Base-by-base conservation (phyloP, 805 yeast species). In the Saccharomycopsis capsularis region DNA sequence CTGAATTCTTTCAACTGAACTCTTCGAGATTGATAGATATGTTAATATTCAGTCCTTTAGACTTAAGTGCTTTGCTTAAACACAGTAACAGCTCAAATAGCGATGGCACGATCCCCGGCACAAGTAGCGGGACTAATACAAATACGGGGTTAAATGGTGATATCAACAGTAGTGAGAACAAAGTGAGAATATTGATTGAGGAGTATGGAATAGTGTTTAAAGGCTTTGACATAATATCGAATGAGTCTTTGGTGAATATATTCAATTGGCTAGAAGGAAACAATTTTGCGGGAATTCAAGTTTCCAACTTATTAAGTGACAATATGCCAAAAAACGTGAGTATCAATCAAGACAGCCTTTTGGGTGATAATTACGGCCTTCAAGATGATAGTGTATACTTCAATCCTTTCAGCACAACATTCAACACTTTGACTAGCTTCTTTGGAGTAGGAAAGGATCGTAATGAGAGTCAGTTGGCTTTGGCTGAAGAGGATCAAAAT, bases 201-300 rank as follows among this genome's bases (percentile, higher is more conserved):
- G 55, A 52, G 32, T 50, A 52, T 47, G 55, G 55, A 2, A 29
- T 52, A 3, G 45, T 52, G 21, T 52, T 52, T 29, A 43, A 47
- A 30, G 55, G 55, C 11, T 52, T 50, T 48, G 47, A 46, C 40
- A 52, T 46, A 5, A 41, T 52, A 7, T 46, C 48, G 3, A 27
- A 52, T 32, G 51, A 46, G 7, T 50, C 53, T 3, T 50, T 52
- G 25, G 18, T 52, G 3, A 51, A 40, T 22, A 36, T 52, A 16
- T 52, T 42, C 37, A 42, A 46, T 32, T 52, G 55, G 55, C 38
- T 52, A 16, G 55, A 52, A 25, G 32, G 30, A 7, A 47, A 40
- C 23, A 46, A 47, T 23, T 40, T 50, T 15, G 23, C 18, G 3
- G 53, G 53, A 11, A 18, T 50, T 11, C 29, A 27, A 15, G 24